Evolutionary conservation across 768 basidiomycete species (phyloP), one percentile per base, ranked within the genome.

Genomic region (Jaapia argillacea): DNA sequence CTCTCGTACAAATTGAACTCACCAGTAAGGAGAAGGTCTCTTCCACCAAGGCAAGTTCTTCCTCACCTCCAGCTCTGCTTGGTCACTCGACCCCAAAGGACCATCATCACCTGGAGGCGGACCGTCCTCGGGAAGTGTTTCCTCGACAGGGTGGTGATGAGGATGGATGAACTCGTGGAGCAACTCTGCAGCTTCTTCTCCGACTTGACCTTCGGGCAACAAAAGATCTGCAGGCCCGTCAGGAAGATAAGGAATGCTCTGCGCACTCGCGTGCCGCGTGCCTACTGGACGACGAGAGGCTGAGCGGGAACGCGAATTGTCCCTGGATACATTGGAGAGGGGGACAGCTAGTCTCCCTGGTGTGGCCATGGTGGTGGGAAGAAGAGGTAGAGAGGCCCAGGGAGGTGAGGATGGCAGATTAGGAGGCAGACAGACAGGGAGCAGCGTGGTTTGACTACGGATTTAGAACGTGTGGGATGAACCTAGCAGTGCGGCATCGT

Each of bases 21-120:
- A 86, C 87, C 85, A 88, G 63, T 67, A 71, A 0, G 83, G 70
- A 0, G 85, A 85, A 3, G 86, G 83, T 33, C 72, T 65, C 61
- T 67, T 85, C 74, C 81, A 87, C 85, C 85, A 88, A 3, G 84
- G 79, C 37, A 70, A 64, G 3, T 31, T 49, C 45, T 57, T 53
- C 48, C 60, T 48, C 49, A 52, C 42, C 13, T 55, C 43, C 33
- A 43, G n/a, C 36, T 43, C 31, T 42, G 40, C 40, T 45, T 27
- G 26, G 6, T 46, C 49, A 27, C 51, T 48, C 18, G 51, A 47
- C n/a, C 57, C 46, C 40, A 55, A 46, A 26, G 56, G 48, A 42
- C 48, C 43, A 16, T 45, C 40, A 40, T 50, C 43, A 43, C 51
- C 35, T 20, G 42, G 36, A 26, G 48, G 31, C n/a, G n/a, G n/a